Conservation (phyloP, 2,329 filamentous ascomycete species). For the Leptosphaerulina australis region DNA sequence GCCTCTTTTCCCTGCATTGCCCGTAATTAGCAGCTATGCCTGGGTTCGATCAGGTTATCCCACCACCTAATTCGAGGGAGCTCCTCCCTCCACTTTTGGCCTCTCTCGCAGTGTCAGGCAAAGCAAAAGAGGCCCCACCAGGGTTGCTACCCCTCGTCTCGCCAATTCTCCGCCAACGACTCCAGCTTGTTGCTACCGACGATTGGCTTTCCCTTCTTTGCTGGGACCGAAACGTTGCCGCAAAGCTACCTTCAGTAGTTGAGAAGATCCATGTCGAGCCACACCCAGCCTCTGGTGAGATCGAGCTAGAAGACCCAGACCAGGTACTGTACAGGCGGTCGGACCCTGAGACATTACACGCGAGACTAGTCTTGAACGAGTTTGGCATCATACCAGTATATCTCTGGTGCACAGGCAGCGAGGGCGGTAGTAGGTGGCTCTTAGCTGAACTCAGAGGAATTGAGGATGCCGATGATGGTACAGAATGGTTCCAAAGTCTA, state of each 20-base stretch:
- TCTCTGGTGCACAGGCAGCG: conserved; percentile 71
- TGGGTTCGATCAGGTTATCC: conserved; percentile 57
- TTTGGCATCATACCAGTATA: conserved; percentile 69
- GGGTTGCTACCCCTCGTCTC: conserved; percentile 66
- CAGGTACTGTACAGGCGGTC: conserved; percentile 69
- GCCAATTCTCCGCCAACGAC: conserved; percentile 66
- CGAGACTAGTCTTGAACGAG: conserved; percentile 66
- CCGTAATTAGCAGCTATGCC: conserved; percentile 44
- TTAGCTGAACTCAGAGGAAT: conserved; percentile 71
- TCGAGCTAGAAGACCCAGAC: conserved; percentile 74
- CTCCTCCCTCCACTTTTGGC: conserved; percentile 68
- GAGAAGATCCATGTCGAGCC: conserved; percentile 71
- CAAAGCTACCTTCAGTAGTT: conserved; percentile 66
- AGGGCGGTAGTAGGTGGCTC: conserved; percentile 71
- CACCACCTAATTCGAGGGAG: conserved; percentile 60
- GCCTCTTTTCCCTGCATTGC: not conserved
- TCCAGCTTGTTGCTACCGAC: conserved; percentile 66
- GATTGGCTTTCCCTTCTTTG: conserved; percentile 76
- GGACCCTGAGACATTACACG: conserved; percentile 76
- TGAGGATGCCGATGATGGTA: conserved; percentile 62
- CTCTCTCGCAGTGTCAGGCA: conserved; percentile 66
- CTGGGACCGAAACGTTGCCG: conserved; percentile 66
- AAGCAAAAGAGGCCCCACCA: conserved; percentile 64
- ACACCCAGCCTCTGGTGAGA: conserved; percentile 80
- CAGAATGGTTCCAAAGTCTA: conserved; percentile 63